These are phyloP conservation scores for Cudoniella acicularis DNA, from an alignment of 495 filamentous ascomycete genomes.

Conservation along the genomic window DNA sequence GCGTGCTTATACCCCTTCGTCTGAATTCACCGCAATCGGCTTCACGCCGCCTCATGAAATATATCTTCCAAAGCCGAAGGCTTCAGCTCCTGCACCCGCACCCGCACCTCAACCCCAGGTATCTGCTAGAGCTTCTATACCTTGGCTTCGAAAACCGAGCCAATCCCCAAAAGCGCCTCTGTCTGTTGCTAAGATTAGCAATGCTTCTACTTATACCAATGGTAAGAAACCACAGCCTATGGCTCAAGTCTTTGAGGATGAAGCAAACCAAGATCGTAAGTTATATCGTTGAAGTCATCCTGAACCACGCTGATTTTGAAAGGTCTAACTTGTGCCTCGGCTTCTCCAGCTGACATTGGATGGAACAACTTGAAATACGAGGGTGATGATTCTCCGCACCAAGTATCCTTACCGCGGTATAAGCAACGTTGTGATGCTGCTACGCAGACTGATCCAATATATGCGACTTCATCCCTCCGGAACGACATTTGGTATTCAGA, in stretches of 20 bases:
- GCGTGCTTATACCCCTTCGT: slow-evolving; percentile 1
- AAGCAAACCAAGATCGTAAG: background rate
- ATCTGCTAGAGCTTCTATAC: slow-evolving; percentile 17
- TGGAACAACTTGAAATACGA: background rate
- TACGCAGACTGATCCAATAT: background rate
- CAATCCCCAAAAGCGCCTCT: background rate
- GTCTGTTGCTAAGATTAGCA: background rate
- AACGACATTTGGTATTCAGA: background rate
- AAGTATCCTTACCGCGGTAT: background rate
- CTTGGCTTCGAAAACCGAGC: slow-evolving; percentile 22
- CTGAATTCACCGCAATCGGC: slow-evolving; percentile 17
- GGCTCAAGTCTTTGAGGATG: background rate
- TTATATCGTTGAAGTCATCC: background rate
- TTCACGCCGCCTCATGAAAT: slow-evolving; percentile 28
- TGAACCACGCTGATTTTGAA: background rate
- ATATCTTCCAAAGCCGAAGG: background rate
- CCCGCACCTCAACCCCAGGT: too few relatives aligned
- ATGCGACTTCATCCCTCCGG: background rate
- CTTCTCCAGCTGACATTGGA: background rate
- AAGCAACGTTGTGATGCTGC: background rate
- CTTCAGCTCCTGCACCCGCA: background rate
- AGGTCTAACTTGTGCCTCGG: background rate
- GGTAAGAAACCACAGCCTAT: background rate
- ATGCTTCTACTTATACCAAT: background rate
- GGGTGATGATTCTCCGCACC: background rate